phyloP scores from a whole-genome alignment of 352 stramenopile species.

The Phytophthora citricola region DNA sequence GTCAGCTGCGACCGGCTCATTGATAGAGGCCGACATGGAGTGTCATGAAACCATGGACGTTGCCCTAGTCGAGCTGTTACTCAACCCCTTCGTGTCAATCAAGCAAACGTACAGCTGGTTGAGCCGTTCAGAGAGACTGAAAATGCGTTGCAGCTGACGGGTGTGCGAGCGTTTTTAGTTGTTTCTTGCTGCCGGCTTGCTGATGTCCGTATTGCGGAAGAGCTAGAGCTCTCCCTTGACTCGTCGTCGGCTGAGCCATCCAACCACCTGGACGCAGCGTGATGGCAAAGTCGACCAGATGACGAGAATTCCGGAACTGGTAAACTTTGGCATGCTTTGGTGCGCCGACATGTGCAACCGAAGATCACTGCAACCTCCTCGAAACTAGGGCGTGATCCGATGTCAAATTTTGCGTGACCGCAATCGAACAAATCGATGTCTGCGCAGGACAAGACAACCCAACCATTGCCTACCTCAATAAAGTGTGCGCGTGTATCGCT shows the following conservation, averaged over 20 bases:
- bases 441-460: not conserved
- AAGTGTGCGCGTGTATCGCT: not conserved
- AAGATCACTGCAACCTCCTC: conserved; percentile 14
- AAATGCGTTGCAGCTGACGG: conserved; percentile 20
- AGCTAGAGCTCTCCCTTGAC: conserved; percentile 9
- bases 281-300: conserved; percentile 32
- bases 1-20: conserved; percentile 9
- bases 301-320: conserved; percentile 12
- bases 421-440: conserved; percentile 11
- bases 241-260: conserved; percentile 13
- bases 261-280: conserved; percentile 21
- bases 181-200: not conserved
- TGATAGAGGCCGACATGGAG: conserved; percentile 17
- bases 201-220: conserved; percentile 8
- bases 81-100: not conserved
- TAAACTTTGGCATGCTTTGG: conserved; percentile 22
- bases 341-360: conserved; percentile 17
- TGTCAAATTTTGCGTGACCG: conserved; percentile 11
- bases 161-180: conserved; percentile 11
- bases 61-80: not conserved
- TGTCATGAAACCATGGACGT: not conserved
- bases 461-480: conserved; percentile 8
- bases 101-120: conserved; percentile 9
- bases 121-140: conserved; percentile 8
- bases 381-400: conserved; percentile 8